phyloP scores from a whole-genome alignment of 164 flowering plant genomes.

The Nymphaea thermarum region DNA sequence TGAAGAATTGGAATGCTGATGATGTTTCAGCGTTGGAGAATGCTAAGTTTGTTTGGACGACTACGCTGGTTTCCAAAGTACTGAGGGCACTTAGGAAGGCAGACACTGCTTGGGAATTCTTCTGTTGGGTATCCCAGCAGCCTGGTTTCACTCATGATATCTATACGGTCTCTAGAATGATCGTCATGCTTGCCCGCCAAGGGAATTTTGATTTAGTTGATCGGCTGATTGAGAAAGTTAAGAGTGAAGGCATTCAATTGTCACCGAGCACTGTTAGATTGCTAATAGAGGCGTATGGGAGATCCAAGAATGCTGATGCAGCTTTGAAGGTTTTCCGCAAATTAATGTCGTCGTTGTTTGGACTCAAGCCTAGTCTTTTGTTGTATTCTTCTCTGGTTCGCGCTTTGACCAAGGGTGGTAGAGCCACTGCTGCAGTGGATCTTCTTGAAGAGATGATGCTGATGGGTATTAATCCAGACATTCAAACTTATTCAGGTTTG shows the following conservation, averaged over 20 bases:
- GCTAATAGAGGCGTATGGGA: conserved; percentile 67
- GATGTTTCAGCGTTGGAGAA: conserved; percentile 55
- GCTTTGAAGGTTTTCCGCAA: conserved; percentile 60
- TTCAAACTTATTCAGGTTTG: conserved; percentile 74
- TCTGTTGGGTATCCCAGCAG: conserved; percentile 83
- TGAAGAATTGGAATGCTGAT: conserved; percentile 49
- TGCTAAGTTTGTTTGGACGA: conserved; percentile 76
- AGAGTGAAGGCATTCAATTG: conserved; percentile 49
- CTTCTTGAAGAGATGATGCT: conserved; percentile 68
- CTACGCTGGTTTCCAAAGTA: conserved; percentile 70
- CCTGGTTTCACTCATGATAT: conserved; percentile 71
- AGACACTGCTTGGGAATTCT: conserved; percentile 83
- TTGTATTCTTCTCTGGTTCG: conserved; percentile 73
- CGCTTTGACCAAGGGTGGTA: conserved; percentile 60
- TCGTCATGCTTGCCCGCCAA: conserved; percentile 49
- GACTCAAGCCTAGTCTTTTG: conserved; percentile 39
- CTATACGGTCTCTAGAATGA: conserved; percentile 70
- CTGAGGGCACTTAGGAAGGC: conserved; percentile 59
- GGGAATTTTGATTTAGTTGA: conserved; percentile 57
- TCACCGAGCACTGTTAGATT: conserved; percentile 58
- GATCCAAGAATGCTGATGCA: conserved; percentile 68
- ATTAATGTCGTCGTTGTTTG: conserved; percentile 27
- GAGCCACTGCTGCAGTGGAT: conserved; percentile 38
- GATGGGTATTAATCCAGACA: conserved; percentile 48
- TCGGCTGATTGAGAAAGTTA: conserved; percentile 38